Evolutionary conservation across 225 moss, liverwort and hornwort species (phyloP).

Genomic region (Anthoceros angustus): DNA sequence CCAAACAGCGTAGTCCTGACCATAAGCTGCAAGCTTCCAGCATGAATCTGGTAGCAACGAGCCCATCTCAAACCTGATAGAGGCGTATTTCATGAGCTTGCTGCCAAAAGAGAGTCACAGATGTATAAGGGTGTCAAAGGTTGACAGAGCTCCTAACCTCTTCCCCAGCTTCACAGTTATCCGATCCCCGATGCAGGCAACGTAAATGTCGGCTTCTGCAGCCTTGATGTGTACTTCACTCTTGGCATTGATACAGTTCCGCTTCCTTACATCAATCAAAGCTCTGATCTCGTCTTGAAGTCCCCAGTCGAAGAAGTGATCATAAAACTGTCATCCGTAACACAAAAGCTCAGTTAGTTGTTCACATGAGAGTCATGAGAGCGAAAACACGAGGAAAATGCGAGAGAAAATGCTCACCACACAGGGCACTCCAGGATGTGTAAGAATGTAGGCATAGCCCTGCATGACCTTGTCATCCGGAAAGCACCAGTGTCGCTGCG

Average conservation of each 20-base stretch:
- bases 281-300: conserved; percentile 19
- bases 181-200: conserved; percentile 27
- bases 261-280: conserved; percentile 24
- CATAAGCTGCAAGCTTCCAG: conserved; percentile 38
- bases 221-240: conserved; percentile 22
- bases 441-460: conserved; percentile 40
- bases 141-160: conserved; percentile 11
- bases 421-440: conserved; percentile 21
- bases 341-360: too few species aligned
- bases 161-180: conserved; percentile 26
- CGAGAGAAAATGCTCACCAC: neutral
- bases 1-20: conserved; percentile 49
- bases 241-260: conserved; percentile 22
- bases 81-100: neutral
- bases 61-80: conserved; percentile 59
- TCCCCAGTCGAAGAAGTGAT: conserved; percentile 24
- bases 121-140: neutral
- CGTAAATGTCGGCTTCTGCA: conserved; percentile 30
- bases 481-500: neutral
- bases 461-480: conserved; percentile 15
- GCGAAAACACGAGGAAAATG: too few species aligned
- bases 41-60: conserved; percentile 24
- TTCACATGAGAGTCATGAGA: too few species aligned
- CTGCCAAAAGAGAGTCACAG: neutral
- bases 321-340: conserved; percentile 34